Base-by-base conservation (phyloP, 306 rosid genomes). In the Cucurbita argyrosperma region DNA sequence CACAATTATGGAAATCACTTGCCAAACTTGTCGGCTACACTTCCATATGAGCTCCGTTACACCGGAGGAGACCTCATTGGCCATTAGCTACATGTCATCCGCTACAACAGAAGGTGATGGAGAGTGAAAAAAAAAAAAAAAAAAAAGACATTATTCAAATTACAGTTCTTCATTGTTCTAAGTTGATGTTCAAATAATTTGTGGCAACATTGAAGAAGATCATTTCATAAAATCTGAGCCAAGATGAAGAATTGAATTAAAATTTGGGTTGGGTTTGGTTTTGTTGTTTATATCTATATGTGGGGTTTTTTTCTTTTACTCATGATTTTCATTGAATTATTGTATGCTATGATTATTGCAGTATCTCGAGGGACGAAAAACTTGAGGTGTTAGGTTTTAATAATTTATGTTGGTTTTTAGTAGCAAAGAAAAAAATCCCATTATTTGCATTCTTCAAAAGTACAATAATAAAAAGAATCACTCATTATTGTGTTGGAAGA, bases 71-170 rank as follows among this genome's bases (percentile, higher is more conserved):
- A 90, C 90, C 1, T 94, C 98, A 10, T 80, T 89, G 10, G 98
- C 83, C 5, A 77, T 88, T 79, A 91, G 96, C 73, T 89, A 91
- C 80, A 81, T 89, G 92, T 90, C 98, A 5, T 89, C 96, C 10
- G 92, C 92, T 26, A 88, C 90, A 18, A 90, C 96, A 43, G 95
- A 87, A 79, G 98, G 89, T 1, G 92, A 88, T 60, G 88, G 87
- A 30, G 96, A 85, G 67, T 80, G 66, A 62, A 15, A 26, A 26
- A 26, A 26, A 26, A 26, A 26, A 21, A 21, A 21, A 21, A 21
- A 21, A 21, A 21, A 21, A 21, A 23, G 26, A 23, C 26, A 23
- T 23, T 23, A 23, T 23, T 23, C 26, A 23, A 23, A 23, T 23
- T 23, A 23, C 26, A 26, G 30, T 26, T 26, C 30, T 26, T 26